A percentile compares a stretch with the other conserved stretches of the same genome.
These are phyloP conservation scores for Galeopsis tetrahit DNA, from an alignment of 257 asterid species.

Conservation along the genomic window DNA sequence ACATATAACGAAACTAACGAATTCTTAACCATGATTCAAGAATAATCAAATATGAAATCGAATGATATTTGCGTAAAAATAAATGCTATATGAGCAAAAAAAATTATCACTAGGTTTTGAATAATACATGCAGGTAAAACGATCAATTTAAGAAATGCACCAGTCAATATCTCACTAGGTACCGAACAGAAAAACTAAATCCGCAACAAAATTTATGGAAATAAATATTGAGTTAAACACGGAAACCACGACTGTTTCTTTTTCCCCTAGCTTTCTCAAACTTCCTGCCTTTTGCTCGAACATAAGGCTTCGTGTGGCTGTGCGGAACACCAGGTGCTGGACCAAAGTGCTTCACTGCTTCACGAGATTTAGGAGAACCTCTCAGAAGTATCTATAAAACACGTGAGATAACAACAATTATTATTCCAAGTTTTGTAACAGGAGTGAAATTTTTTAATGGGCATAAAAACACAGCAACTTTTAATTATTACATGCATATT, in stretches of 20 bases:
- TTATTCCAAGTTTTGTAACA: too few relatives aligned
- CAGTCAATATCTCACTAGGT: slow-evolving; percentile 17
- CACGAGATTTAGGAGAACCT: slow-evolving; percentile 54
- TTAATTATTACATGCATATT: too few relatives aligned
- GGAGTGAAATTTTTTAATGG: too few relatives aligned
- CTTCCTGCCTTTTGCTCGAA: slow-evolving; percentile 54
- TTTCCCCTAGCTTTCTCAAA: slow-evolving; percentile 53
- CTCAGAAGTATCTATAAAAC: slow-evolving; percentile 44
- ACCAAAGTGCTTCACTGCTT: slow-evolving; percentile 59
- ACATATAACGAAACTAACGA: too few relatives aligned
- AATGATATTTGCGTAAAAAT: background rate
- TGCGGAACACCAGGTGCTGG: slow-evolving; percentile 63
- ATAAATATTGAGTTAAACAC: slow-evolving; percentile 38
- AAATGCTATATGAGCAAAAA: background rate
- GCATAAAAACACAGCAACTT: too few relatives aligned
- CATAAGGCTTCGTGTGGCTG: slow-evolving; percentile 61
- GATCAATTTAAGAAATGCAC: background rate
- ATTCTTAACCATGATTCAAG: too few relatives aligned
- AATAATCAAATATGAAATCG: too few relatives aligned
- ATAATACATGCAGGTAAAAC: background rate
- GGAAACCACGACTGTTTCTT: slow-evolving; percentile 51
- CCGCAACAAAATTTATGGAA: slow-evolving; percentile 9
- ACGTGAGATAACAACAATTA: background rate
- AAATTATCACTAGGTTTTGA: background rate
- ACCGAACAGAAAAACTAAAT: background rate